These are phyloP conservation scores for Vaucheria bursata DNA, from an alignment of 352 stramenopile species.

Conservation along the genomic window DNA sequence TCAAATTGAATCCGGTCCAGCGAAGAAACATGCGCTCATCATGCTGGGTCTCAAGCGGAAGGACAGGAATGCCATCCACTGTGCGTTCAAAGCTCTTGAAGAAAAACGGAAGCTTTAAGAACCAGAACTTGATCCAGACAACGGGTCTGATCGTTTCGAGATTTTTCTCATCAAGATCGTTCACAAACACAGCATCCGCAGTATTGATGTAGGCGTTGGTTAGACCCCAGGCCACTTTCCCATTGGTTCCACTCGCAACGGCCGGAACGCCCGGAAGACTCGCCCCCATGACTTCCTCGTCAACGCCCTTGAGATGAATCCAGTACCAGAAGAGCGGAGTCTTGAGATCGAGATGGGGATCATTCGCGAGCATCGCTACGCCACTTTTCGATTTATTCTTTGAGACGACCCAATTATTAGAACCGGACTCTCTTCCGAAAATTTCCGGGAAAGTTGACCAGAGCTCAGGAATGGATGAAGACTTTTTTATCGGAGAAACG, in stretches of 20 bases:
- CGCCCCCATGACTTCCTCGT: neutral
- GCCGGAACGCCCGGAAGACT: neutral
- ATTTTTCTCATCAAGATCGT: neutral
- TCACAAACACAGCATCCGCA: neutral
- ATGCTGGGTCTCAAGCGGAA: neutral
- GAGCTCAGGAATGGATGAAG: too few species aligned
- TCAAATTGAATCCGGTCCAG: neutral
- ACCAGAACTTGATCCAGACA: neutral
- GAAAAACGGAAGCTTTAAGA: slow-evolving; percentile 1
- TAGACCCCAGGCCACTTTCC: neutral
- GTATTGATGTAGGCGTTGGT: neutral
- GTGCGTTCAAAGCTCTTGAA: neutral
- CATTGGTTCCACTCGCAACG: neutral
- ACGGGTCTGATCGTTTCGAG: neutral
- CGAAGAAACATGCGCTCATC: neutral
- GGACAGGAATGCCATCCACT: neutral
- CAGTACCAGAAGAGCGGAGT: neutral
- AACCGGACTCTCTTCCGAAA: neutral
- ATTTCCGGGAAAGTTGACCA: neutral
- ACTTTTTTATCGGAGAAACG: neutral
- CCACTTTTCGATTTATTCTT: neutral
- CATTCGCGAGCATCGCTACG: neutral
- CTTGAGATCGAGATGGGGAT: neutral
- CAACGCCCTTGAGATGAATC: neutral
- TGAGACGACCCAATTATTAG: neutral